Base-by-base conservation (phyloP, 2,329 filamentous ascomycete genomes). In the Samsoniella hepiali region DNA sequence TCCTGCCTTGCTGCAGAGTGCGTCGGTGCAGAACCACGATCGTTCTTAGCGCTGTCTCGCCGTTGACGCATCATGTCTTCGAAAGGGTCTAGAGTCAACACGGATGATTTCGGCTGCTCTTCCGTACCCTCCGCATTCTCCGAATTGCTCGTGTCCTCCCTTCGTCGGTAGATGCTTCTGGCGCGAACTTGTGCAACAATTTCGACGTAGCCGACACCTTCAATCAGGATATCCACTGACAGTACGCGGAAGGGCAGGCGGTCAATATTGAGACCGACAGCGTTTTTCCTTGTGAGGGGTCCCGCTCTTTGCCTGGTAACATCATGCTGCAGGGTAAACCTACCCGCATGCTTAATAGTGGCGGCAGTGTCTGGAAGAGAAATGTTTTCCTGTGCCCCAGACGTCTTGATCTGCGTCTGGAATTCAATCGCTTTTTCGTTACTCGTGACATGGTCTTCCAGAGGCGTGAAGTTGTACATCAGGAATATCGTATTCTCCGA, bases 171-270 rank as follows among this genome's bases (percentile, higher is more conserved):
- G 62, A 82, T 75, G 64, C 82, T 78, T 71, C 76, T 83, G 17
- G 81, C 84, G 58, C 94, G 86, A 10, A 96, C 86, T 76, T 99
- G 94, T 3, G 88, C 88, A 0, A 88, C 88, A 47, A 99, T 75
- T 76, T 99, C 95, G 2, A 99, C 84, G 91, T 96, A 99, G 8
- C 95, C 95, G 32, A 93, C 89, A 2, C 95, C 93, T 74, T 98
- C 94, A 57, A 99, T 87, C 15, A 99, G 79, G 31, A 99, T 87
- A 72, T 99, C 96, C 0, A 89, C 84, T 9, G 89, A 87, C 65
- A 95, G 82, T 2, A 98, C 87, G 15, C 85, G 84, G 75, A 93
- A 99, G 0, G 93, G 91, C 5, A 98, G 79, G 17, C 81, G 78
- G 2, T 91, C 87, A 0, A 89, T 82, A 63, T 84, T 86, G 53